Evolutionary conservation across 352 stramenopile species (phyloP), one percentile per base, ranked within the genome.

Genomic region (Phytophthora rubi): DNA sequence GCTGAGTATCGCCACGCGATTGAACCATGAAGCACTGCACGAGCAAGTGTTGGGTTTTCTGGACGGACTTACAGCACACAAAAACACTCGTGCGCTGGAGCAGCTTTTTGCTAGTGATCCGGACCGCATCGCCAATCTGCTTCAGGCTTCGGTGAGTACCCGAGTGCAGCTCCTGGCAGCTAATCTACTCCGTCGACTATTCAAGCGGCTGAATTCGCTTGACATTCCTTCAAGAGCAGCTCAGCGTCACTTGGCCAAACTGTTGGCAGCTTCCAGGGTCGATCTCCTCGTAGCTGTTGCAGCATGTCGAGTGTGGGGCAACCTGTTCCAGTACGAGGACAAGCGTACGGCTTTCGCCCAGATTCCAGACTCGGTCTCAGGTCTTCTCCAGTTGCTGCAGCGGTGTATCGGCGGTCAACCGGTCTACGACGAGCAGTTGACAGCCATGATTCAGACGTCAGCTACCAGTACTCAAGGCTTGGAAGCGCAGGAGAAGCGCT

Each of bases 251-350:
- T 60, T 91, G 1, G 75, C 63, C 0, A 83, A 79, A 10, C 63
- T 91, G 12, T 13, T 91, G 37, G 47, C 42, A 10, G n/a, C 45
- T 6, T 39, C 51, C n/a, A 69, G n/a, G 12, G 23, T 55, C 30
- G 60, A 79, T 56, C 13, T 81, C 7, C 68, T 59, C 1, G 60
- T 91, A 0, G 52, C 62, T n/a, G 78, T 90, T 1, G 51, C 58
- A 2, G 80, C 80, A 0, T 85, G 71, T 12, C 76, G 85, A 39
- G 83, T 90, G 0, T 93, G 83, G 82, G 80, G 82, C 4, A 93
- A 91, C 16, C 70, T 93, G 2, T 73, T 90, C 13, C 71, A 81
- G 21, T 81, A 81, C 53, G 71, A 81, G n/a, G 82, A 90, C 65
- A 91, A 93, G 42, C 80, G 79, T 3, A 42, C 62, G 4, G 56